phyloP scores from a whole-genome alignment of 768 basidiomycete genomes.

The Tricholoma sp. region DNA sequence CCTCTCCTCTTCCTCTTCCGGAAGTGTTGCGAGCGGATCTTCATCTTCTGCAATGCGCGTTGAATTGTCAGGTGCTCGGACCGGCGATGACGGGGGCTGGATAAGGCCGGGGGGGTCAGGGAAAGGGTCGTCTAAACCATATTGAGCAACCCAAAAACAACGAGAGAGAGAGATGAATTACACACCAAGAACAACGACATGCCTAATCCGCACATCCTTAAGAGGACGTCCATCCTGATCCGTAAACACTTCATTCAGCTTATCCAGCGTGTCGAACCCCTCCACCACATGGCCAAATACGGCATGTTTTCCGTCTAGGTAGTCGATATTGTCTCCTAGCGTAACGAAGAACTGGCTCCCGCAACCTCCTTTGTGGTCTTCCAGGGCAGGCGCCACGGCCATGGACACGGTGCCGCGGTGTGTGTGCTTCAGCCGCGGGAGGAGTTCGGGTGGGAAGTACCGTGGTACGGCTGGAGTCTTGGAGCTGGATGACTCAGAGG shows the following conservation, averaged over 20 bases:
- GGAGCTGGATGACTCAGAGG: slow-evolving; percentile 35
- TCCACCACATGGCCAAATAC: slow-evolving; percentile 97
- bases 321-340: slow-evolving; percentile 84
- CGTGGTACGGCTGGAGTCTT: slow-evolving; percentile 40
- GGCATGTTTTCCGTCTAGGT: slow-evolving; percentile 88
- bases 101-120: slow-evolving; percentile 78
- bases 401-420: slow-evolving; percentile 90
- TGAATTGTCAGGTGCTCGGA: slow-evolving; percentile 76
- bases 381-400: slow-evolving; percentile 87
- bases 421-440: slow-evolving; percentile 79
- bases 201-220: slow-evolving; percentile 91
- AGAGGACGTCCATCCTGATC: slow-evolving; percentile 88
- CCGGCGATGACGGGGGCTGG: slow-evolving; percentile 71
- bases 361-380: slow-evolving; percentile 62
- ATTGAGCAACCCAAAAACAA: slow-evolving; percentile 1
- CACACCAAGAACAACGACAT: slow-evolving; percentile 90
- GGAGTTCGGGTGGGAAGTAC: slow-evolving; percentile 84
- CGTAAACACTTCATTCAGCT: slow-evolving; percentile 86
- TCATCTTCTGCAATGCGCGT: slow-evolving; percentile 95
- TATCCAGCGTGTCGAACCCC: slow-evolving; percentile 86
- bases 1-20: slow-evolving; percentile 82
- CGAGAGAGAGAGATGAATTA: neutral
- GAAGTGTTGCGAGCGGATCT: slow-evolving; percentile 74
- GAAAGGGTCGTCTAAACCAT: slow-evolving; percentile 82
- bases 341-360: slow-evolving; percentile 98